Percentiles rank a stretch among this genome's conserved stretches.
Evolutionary conservation across 768 basidiomycete genomes (phyloP).

Genomic region (Neoboletus brunneissimus): DNA sequence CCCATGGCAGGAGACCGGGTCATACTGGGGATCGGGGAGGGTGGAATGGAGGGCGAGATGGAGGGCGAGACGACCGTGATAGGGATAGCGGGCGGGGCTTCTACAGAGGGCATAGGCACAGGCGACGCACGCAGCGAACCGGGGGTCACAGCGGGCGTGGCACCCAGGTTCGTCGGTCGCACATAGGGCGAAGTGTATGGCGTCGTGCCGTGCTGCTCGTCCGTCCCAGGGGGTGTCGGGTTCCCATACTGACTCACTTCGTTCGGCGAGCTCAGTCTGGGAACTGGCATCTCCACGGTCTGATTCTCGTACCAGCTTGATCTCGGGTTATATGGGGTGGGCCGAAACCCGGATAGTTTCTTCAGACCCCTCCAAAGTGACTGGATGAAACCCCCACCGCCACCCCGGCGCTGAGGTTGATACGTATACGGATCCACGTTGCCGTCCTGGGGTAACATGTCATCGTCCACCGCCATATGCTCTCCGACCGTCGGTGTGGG

Average conservation of each 20-base stretch:
- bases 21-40: slow-evolving; percentile 5
- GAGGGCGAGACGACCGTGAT: slow-evolving; percentile 23
- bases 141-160: neutral
- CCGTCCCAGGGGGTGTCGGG: slow-evolving; percentile 14
- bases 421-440: slow-evolving; percentile 2
- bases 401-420: slow-evolving; percentile 6
- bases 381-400: slow-evolving; percentile 21
- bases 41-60: slow-evolving; percentile 15
- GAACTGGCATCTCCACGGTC: slow-evolving; percentile 6
- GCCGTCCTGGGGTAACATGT: neutral
- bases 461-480: slow-evolving; percentile 28
- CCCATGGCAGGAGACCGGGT: slow-evolving; percentile 6
- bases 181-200: slow-evolving; percentile 19
- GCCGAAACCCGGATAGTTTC: slow-evolving; percentile 24
- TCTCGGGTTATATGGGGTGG: neutral
- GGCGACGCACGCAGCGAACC: slow-evolving; percentile 5
- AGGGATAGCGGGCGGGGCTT: slow-evolving; percentile 6
- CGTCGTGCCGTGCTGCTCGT: slow-evolving; percentile 17
- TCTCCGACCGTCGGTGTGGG: slow-evolving; percentile 28
- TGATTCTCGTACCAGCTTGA: neutral
- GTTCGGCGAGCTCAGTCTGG: neutral
- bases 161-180: neutral
- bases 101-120: neutral
- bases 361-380: slow-evolving; percentile 35
- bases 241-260: slow-evolving; percentile 16